phyloP scores from a whole-genome alignment of 352 stramenopile genomes.

The Saprolegnia diclina region DNA sequence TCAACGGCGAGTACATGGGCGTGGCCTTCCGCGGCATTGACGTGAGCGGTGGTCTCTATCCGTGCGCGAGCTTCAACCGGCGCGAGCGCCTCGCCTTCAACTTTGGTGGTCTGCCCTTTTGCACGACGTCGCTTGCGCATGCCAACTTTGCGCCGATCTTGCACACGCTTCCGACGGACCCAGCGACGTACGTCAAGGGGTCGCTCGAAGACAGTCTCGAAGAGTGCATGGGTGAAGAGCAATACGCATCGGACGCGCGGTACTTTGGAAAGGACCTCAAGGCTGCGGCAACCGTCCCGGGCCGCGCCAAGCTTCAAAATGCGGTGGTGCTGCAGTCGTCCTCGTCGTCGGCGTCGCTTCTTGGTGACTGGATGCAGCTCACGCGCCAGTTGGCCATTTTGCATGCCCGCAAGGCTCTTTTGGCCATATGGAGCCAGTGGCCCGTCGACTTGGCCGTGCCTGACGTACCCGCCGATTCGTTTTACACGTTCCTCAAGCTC shows the following conservation, averaged over 20 bases:
- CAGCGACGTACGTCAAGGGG: constrained; percentile 46
- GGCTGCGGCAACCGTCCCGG: background rate
- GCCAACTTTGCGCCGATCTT: constrained; percentile 76
- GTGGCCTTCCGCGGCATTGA: constrained; percentile 76
- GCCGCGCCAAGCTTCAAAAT: background rate
- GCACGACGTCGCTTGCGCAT: constrained; percentile 53
- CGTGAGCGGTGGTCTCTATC: constrained; percentile 77
- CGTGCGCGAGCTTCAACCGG: constrained; percentile 84
- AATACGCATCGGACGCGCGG: constrained; percentile 65
- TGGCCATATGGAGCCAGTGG: constrained; percentile 77
- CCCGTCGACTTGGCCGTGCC: constrained; percentile 32
- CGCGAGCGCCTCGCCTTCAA: constrained; percentile 84
- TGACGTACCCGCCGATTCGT: constrained; percentile 30
- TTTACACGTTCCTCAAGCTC: constrained; percentile 83
- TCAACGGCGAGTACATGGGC: constrained; percentile 90
- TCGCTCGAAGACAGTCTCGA: constrained; percentile 75
- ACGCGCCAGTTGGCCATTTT: constrained; percentile 76
- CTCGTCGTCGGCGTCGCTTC: background rate
- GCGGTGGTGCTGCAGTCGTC: background rate
- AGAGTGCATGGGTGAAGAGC: constrained; percentile 78
- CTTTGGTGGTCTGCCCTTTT: constrained; percentile 68
- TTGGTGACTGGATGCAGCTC: constrained; percentile 54
- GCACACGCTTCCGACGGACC: constrained; percentile 38
- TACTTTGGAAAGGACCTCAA: constrained; percentile 66
- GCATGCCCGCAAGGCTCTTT: constrained; percentile 61